Evolutionary conservation across 1,139 yeast species (phyloP).

Genomic region (Meyerozyma carpophila): DNA sequence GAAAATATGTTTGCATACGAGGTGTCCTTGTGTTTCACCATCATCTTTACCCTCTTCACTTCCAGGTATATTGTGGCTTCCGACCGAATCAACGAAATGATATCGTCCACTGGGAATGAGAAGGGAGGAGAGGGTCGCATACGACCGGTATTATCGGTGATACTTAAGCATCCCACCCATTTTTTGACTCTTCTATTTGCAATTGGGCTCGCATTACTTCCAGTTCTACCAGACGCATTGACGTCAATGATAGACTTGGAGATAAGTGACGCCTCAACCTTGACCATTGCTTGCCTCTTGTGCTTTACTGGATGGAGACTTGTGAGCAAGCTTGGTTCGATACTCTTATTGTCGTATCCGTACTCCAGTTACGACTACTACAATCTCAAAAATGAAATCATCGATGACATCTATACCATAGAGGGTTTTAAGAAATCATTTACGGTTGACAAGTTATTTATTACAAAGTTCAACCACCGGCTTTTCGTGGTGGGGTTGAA

Average conservation of each 20-base stretch:
- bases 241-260: constrained; percentile 30
- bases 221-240: constrained; percentile 26
- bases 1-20: constrained; percentile 32
- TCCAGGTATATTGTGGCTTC: constrained; percentile 32
- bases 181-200: constrained; percentile 57
- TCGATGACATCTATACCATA: constrained; percentile 34
- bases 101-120: constrained; percentile 14
- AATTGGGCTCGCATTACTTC: constrained; percentile 25
- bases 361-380: constrained; percentile 35
- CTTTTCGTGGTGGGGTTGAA: constrained; percentile 52
- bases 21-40: constrained; percentile 20
- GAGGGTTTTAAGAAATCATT: constrained; percentile 49
- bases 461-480: constrained; percentile 59
- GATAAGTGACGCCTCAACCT: constrained; percentile 46
- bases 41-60: constrained; percentile 29
- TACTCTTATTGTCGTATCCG: constrained; percentile 51
- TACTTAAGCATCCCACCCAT: constrained; percentile 55
- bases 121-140: not conserved
- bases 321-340: constrained; percentile 47
- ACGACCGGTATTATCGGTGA: constrained; percentile 3
- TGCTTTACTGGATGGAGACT: constrained; percentile 52
- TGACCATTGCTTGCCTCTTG: constrained; percentile 44
- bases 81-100: constrained; percentile 32
- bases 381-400: constrained; percentile 28
- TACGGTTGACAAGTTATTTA: constrained; percentile 41